Percentiles rank a stretch among this genome's conserved stretches.
Evolutionary conservation across 1,139 yeast genomes (phyloP).

Genomic region (Geotrichum carabidarum): DNA sequence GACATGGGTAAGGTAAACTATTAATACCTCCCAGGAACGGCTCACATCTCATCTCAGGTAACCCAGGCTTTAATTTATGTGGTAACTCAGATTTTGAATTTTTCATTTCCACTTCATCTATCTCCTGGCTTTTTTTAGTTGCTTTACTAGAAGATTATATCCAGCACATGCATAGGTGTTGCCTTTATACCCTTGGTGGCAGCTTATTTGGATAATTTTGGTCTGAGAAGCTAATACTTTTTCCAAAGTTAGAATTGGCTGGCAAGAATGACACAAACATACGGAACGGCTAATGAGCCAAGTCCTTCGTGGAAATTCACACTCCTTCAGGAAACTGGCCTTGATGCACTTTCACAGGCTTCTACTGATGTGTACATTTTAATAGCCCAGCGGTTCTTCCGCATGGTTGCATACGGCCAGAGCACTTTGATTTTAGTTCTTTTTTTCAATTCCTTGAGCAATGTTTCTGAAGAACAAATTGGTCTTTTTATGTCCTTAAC

Average conservation of each 20-base stretch:
- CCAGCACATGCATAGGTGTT: no score
- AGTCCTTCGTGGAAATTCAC: not conserved
- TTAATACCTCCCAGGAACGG: no score
- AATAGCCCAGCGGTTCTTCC: slow-evolving; percentile 64
- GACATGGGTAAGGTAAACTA: no score
- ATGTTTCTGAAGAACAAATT: slow-evolving; percentile 53
- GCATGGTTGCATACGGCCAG: slow-evolving; percentile 75
- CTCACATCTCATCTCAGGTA: no score
- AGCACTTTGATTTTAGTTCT: slow-evolving; percentile 76
- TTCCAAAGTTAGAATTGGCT: no score
- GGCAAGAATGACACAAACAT: not conserved
- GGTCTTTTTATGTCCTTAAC: slow-evolving; percentile 79
- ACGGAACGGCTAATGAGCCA: not conserved
- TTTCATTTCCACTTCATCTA: not conserved
- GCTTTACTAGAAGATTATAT: not conserved
- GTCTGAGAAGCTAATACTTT: not conserved
- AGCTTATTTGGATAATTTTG: not conserved
- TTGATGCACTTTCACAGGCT: slow-evolving; percentile 14
- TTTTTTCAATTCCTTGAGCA: slow-evolving; percentile 52
- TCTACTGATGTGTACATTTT: slow-evolving; percentile 55
- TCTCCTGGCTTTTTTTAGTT: not conserved
- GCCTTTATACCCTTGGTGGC: not conserved
- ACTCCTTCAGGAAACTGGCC: slow-evolving; percentile 15
- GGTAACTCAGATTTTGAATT: not conserved
- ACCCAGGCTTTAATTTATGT: no score